Evolutionary conservation across 2,329 filamentous ascomycete species (phyloP).

Genomic region (Hymenoscyphus scutula): DNA sequence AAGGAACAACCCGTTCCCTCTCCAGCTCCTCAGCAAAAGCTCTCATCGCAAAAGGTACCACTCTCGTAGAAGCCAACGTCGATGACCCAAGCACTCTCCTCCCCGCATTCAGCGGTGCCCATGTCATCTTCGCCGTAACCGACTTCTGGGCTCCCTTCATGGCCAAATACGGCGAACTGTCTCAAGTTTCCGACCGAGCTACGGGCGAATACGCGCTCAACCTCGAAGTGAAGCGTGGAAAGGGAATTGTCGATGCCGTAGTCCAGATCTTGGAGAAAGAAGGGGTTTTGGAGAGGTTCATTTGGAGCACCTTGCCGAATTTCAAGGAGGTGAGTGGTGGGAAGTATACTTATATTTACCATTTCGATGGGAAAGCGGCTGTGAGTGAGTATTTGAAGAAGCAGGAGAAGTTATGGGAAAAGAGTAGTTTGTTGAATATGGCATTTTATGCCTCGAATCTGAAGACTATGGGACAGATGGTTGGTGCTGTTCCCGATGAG

Average conservation of each 20-base stretch:
- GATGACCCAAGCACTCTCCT: slow-evolving; percentile 22
- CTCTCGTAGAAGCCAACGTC: slow-evolving; percentile 39
- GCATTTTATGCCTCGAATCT: slow-evolving; percentile 39
- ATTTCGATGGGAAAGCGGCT: slow-evolving; percentile 41
- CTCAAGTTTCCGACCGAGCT: slow-evolving; percentile 21
- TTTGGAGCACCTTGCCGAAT: slow-evolving; percentile 28
- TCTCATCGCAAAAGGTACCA: slow-evolving; percentile 42
- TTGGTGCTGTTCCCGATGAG: slow-evolving; percentile 9
- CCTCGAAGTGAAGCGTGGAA: slow-evolving; percentile 34
- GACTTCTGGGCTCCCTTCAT: slow-evolving; percentile 35
- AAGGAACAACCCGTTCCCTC: slow-evolving; percentile 48
- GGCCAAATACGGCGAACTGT: slow-evolving; percentile 14
- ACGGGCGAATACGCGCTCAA: slow-evolving; percentile 25
- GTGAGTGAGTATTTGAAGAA: slow-evolving; percentile 31
- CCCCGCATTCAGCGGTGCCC: slow-evolving; percentile 39
- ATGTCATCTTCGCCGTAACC: slow-evolving; percentile 41
- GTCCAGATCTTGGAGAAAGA: slow-evolving; percentile 31
- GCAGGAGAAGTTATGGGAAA: slow-evolving; percentile 32
- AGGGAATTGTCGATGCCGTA: slow-evolving; percentile 37
- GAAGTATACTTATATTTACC: slow-evolving; percentile 40
- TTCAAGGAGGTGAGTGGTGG: slow-evolving; percentile 37
- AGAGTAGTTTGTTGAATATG: slow-evolving; percentile 38
- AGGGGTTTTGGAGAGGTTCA: slow-evolving; percentile 23
- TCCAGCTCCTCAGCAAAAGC: slow-evolving; percentile 42
- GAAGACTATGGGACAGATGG: slow-evolving; percentile 12